Percentiles rank a stretch among this genome's conserved stretches.
Evolutionary conservation across 768 basidiomycete genomes (phyloP).

Genomic region (Lentinula raphanica): DNA sequence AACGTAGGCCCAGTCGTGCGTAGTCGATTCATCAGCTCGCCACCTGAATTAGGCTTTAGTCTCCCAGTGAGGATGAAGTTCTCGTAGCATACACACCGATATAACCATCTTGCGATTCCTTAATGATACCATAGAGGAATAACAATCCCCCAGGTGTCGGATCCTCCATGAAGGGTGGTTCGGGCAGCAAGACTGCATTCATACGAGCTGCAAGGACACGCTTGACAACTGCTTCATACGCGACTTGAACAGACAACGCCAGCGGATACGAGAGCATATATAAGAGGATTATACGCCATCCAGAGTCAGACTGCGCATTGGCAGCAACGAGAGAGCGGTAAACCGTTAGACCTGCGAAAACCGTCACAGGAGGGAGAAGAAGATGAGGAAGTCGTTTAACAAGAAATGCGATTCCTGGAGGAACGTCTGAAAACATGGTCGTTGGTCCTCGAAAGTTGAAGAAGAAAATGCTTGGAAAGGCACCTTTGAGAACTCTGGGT

Average conservation of each 20-base stretch:
- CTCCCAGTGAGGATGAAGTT: background rate
- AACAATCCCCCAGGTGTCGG: background rate
- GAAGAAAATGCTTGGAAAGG: too few species aligned
- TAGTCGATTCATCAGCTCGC: conserved; percentile 18
- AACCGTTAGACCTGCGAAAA: background rate
- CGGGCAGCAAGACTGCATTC: background rate
- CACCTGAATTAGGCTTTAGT: conserved; percentile 16
- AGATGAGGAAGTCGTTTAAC: background rate
- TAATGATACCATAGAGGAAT: background rate
- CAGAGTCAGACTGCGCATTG: background rate
- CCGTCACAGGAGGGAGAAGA: background rate
- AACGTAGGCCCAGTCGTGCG: conserved; percentile 26
- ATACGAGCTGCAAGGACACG: background rate
- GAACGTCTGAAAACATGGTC: background rate
- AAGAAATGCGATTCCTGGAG: background rate
- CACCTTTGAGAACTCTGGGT: too few species aligned
- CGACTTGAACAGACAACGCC: background rate
- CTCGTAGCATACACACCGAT: conserved; percentile 17
- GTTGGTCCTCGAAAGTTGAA: background rate
- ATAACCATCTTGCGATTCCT: conserved; percentile 18
- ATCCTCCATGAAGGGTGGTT: background rate
- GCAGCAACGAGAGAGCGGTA: background rate
- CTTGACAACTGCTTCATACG: background rate
- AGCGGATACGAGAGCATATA: background rate
- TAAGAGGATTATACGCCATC: background rate